Conservation (phyloP, 257 asterid species). For the Petunia axillaris region DNA sequence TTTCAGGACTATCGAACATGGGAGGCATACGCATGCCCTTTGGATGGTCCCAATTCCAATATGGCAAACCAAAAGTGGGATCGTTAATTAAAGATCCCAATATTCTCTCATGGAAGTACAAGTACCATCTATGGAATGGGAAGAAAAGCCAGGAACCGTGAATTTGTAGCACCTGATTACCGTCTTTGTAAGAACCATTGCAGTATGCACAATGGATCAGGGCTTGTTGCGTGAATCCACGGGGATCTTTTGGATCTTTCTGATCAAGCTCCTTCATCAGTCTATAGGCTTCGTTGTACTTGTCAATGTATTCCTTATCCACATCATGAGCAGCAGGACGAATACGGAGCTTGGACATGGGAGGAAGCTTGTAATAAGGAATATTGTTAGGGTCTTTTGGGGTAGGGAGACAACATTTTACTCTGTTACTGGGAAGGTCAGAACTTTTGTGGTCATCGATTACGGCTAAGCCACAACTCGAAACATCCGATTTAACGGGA, state of each 20-base stretch:
- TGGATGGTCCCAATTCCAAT: constrained; percentile 35
- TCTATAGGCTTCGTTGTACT: not conserved
- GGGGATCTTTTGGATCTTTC: constrained; percentile 18
- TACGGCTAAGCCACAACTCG: no score
- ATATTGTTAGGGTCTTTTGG: not conserved
- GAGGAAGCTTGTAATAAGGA: constrained; percentile 17
- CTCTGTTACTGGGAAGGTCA: no score
- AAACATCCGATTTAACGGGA: no score
- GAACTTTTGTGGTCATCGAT: no score
- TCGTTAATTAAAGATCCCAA: constrained; percentile 35
- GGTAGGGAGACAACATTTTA: not conserved
- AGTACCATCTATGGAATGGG: constrained; percentile 42
- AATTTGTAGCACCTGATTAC: constrained; percentile 23
- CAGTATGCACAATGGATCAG: constrained; percentile 42
- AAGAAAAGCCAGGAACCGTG: constrained; percentile 40
- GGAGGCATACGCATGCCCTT: constrained; percentile 36
- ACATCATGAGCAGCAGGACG: not conserved
- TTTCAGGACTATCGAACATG: constrained; percentile 7
- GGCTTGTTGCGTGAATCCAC: constrained; percentile 37
- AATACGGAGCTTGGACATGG: not conserved
- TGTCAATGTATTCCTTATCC: not conserved
- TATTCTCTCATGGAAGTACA: constrained; percentile 41
- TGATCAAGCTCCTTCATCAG: not conserved
- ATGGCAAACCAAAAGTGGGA: constrained; percentile 34
- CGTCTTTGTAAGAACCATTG: constrained; percentile 29